A percentile compares a stretch with the other conserved stretches of the same genome.
Conservation (phyloP, 257 asterid species). For the Scutellaria minor region DNA sequence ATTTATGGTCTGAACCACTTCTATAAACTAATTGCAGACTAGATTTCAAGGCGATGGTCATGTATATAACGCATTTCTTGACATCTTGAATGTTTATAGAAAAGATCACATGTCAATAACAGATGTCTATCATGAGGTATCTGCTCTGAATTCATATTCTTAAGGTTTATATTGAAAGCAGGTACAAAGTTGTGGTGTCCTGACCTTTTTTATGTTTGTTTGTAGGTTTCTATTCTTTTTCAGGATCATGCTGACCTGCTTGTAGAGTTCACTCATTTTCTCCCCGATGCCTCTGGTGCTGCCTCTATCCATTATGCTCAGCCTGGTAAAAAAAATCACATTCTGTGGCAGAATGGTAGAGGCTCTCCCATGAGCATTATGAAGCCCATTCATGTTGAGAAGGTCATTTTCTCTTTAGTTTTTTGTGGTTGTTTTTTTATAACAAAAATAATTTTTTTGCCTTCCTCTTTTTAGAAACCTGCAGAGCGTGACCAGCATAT, state of each 20-base stretch:
- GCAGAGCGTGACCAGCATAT: slow-evolving; percentile 50
- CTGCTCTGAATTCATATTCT: slow-evolving; percentile 28
- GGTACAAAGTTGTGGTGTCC: slow-evolving; percentile 12
- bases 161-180: slow-evolving; percentile 12
- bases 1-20: slow-evolving; percentile 42
- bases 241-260: slow-evolving; percentile 86
- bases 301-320: slow-evolving; percentile 52
- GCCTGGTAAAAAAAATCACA: slow-evolving; percentile 53
- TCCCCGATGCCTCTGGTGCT: slow-evolving; percentile 74
- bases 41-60: slow-evolving; percentile 91
- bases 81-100: slow-evolving; percentile 87
- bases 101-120: slow-evolving; percentile 71
- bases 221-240: slow-evolving; percentile 87
- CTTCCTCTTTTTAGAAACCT: slow-evolving; percentile 55
- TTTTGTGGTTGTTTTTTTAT: slow-evolving; percentile 24
- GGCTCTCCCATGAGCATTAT: slow-evolving; percentile 54
- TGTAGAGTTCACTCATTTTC: slow-evolving; percentile 90
- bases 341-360: slow-evolving; percentile 54
- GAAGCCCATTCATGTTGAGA: slow-evolving; percentile 56
- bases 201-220: slow-evolving; percentile 37
- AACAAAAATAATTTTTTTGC: slow-evolving; percentile 28
- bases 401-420: slow-evolving; percentile 55
- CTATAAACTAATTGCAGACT: slow-evolving; percentile 59
- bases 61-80: slow-evolving; percentile 88
- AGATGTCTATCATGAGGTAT: slow-evolving; percentile 90